Base-by-base conservation (phyloP, 345 rosid species). In the Theobroma cacao region DNA sequence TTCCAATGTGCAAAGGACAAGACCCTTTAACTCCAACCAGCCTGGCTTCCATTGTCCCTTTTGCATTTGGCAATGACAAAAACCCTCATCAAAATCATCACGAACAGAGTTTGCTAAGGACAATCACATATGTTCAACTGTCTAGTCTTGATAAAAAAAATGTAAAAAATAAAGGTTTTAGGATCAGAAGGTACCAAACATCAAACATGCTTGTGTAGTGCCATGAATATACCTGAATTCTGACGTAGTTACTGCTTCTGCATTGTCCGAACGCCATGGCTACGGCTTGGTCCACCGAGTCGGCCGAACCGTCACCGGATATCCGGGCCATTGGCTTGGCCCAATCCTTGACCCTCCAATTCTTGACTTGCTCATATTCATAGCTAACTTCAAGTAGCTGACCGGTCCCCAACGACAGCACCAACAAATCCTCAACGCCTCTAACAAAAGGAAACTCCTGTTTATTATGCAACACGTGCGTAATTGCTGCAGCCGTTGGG, bases 361-460 rank as follows among this genome's bases (percentile, higher is more conserved):
- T 83, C 83, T 88, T 89, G 43, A 93, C 90, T 86, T 82, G 88
- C 36, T 95, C 97, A 41, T 86, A 93, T 34, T 91, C 91, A 61
- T 89, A 91, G 79, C 84, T 92, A 9, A 84, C 88, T 69, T 93
- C 94, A 26, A 89, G 87, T 41, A 90, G 86, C 88, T 93, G 98
- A 33, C 98, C 99, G 5, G 91, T 87, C 34, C 97, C 99, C 4
- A 95, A 70, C 14, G 97, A 92, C 53, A 95, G 80, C 30, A 95
- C 98, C 79, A 95, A 76, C 82, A 95, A 86, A 88, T 95, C 99
- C 88, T 93, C 99, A 30, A 92, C 96, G 1, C 99, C 99, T 72
- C 97, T 86, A 75, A 95, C 99, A 76, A 93, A 93, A 18, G 99
- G 99, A 33, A 95, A 95, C 85, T 95, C 99, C 77, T 93, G 97